These are phyloP conservation scores for Malus hybrid DNA, from an alignment of 331 rosid genomes.

Conservation along the genomic window DNA sequence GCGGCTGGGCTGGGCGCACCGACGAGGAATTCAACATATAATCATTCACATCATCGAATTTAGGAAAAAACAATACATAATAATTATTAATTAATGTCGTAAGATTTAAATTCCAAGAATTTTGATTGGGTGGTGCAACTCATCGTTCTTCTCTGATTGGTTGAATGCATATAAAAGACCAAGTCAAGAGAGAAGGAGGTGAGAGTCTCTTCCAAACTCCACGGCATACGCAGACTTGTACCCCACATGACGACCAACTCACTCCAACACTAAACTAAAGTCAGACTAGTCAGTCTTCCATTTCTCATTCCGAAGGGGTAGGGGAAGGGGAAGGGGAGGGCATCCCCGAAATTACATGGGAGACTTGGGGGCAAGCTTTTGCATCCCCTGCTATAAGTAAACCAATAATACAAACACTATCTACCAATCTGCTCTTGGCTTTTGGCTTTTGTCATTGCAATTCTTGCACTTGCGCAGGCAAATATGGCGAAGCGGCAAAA, in stretches of 20 bases:
- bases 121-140: slow-evolving; percentile 20
- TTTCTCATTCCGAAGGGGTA: not conserved
- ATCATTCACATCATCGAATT: too few relatives aligned
- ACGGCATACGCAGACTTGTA: not conserved
- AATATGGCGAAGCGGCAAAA: slow-evolving; percentile 26
- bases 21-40: too few relatives aligned
- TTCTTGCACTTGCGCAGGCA: not conserved
- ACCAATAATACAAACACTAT: not conserved
- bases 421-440: not conserved
- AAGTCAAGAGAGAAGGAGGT: not conserved
- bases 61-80: not conserved
- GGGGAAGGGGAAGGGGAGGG: slow-evolving; percentile 1
- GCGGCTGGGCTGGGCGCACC: too few relatives aligned
- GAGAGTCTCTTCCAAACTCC: not conserved
- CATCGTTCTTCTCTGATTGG: slow-evolving; percentile 12
- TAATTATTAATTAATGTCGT: not conserved
- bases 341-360: slow-evolving; percentile 23
- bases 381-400: not conserved
- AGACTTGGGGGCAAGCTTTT: slow-evolving; percentile 19
- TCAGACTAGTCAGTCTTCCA: not conserved
- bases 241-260: too few relatives aligned
- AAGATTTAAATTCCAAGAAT: not conserved
- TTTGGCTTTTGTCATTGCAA: not conserved
- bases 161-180: not conserved
- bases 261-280: too few relatives aligned